Evolutionary conservation across 2,329 filamentous ascomycete genomes (phyloP).

Genomic region (Colletotrichum echinochloae): DNA sequence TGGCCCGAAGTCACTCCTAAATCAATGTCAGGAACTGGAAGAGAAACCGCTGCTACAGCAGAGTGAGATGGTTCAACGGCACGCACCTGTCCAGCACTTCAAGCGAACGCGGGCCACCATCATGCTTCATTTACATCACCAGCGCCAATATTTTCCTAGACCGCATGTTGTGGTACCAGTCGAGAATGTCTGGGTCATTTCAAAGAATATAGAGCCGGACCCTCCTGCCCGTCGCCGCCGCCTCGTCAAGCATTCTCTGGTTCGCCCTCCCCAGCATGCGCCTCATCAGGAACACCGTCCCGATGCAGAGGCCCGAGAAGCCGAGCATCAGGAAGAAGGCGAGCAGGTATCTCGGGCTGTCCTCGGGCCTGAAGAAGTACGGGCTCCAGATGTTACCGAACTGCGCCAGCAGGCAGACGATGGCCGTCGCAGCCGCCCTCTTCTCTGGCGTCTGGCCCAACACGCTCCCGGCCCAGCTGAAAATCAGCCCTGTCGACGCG

Average conservation of each 20-base stretch:
- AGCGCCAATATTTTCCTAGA: background rate
- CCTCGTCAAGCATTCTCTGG: conserved; percentile 16
- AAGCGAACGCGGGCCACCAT: background rate
- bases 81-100: background rate
- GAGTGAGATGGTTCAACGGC: no score
- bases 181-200: background rate
- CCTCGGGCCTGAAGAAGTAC: conserved; percentile 51
- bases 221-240: conserved; percentile 24
- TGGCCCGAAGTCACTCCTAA: background rate
- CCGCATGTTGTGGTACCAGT: background rate
- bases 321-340: conserved; percentile 45
- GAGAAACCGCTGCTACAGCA: background rate
- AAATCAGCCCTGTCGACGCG: conserved; percentile 49
- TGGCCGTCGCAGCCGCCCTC: conserved; percentile 50
- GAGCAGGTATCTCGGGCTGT: conserved; percentile 47
- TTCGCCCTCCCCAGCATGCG: conserved; percentile 30
- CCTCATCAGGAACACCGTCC: conserved; percentile 33
- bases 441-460: conserved; percentile 54
- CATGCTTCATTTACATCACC: background rate
- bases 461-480: conserved; percentile 50
- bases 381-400: conserved; percentile 55
- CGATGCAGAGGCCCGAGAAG: conserved; percentile 25
- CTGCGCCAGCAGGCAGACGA: conserved; percentile 53
- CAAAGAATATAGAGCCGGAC: conserved; percentile 24
- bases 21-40: background rate